phyloP scores from a whole-genome alignment of 2,329 filamentous ascomycete genomes.

The Fusarium longipes region DNA sequence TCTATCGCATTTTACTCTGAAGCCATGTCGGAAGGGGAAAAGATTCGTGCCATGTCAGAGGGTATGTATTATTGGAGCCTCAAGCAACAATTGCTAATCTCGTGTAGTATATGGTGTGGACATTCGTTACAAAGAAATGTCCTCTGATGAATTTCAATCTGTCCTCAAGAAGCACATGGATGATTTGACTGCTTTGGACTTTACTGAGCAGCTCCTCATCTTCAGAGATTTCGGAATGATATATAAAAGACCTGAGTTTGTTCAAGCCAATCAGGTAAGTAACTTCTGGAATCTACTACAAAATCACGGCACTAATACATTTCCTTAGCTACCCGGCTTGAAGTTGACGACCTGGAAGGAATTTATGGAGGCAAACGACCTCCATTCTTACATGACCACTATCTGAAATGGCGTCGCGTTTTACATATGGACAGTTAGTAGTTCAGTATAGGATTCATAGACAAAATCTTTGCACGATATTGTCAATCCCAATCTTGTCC shows the following conservation, averaged over 20 bases:
- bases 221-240: conserved; percentile 13
- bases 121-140: background rate
- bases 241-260: background rate
- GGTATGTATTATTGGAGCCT: background rate
- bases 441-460: background rate
- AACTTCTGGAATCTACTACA: no score
- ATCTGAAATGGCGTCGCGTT: background rate
- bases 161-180: background rate
- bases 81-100: fast-evolving
- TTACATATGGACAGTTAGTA: background rate
- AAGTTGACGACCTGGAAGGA: conserved; percentile 6
- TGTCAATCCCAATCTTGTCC: no score
- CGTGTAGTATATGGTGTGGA: background rate
- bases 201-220: conserved; percentile 4
- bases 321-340: conserved; percentile 1
- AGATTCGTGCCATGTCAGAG: background rate
- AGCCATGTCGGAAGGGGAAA: background rate
- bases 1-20: conserved; percentile 2
- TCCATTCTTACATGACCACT: background rate
- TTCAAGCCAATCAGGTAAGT: background rate
- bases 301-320: no score
- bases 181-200: background rate
- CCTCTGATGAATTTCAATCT: background rate
- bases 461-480: background rate
- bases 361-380: background rate